These are phyloP conservation scores for Termitomyces sp. DNA, from an alignment of 768 basidiomycete genomes.

Conservation along the genomic window DNA sequence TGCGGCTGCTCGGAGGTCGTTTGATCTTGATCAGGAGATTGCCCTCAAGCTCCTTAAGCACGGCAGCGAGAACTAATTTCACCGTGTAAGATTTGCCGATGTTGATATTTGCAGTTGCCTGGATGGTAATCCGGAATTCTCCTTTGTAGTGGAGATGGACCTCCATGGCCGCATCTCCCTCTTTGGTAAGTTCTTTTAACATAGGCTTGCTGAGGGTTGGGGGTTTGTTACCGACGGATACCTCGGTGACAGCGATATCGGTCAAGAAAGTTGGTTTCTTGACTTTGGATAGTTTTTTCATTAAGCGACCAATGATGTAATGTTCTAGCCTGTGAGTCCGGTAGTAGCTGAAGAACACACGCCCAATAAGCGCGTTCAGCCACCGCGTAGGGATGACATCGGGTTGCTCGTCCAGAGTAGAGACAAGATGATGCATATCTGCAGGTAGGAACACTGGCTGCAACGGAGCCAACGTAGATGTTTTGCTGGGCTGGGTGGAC, in stretches of 20 bases:
- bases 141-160: constrained; percentile 82
- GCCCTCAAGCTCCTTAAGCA: constrained; percentile 86
- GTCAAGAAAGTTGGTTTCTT: constrained; percentile 84
- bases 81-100: constrained; percentile 86
- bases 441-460: constrained; percentile 60
- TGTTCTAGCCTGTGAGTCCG: constrained; percentile 77
- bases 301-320: constrained; percentile 80
- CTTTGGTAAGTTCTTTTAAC: constrained; percentile 94
- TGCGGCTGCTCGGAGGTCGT: constrained; percentile 88
- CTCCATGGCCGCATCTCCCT: constrained; percentile 90
- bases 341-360: constrained; percentile 90
- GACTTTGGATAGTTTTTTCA: constrained; percentile 92
- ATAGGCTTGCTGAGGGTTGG: constrained; percentile 95
- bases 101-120: constrained; percentile 84
- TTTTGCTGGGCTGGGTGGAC: constrained; percentile 56
- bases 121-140: constrained; percentile 83
- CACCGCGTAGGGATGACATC: constrained; percentile 97
- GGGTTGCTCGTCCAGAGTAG: constrained; percentile 85
- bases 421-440: constrained; percentile 82
- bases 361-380: constrained; percentile 92
- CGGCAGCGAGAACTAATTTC: constrained; percentile 83
- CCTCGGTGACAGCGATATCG: constrained; percentile 83
- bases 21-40: constrained; percentile 88
- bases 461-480: constrained; percentile 55
- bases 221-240: constrained; percentile 78